phyloP scores from a whole-genome alignment of 345 rosid species.

The Leavenworthia alabamica region DNA sequence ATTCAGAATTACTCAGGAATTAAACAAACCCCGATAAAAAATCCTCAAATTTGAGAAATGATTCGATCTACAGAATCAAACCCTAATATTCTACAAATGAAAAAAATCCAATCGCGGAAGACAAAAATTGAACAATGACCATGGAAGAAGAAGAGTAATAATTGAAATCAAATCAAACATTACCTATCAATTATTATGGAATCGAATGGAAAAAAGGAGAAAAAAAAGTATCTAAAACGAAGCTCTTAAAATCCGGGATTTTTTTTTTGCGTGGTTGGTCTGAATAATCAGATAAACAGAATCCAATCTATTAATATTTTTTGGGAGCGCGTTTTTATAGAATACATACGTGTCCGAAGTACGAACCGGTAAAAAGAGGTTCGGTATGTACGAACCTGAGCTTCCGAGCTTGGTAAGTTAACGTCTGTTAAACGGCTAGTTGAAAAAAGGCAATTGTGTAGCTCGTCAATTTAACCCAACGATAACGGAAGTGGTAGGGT shows the following conservation, averaged over 20 bases:
- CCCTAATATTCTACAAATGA: constrained; percentile 12
- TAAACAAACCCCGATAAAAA: background rate
- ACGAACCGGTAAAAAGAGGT: background rate
- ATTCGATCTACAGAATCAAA: constrained; percentile 17
- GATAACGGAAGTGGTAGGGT: constrained; percentile 12
- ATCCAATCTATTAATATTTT: too few relatives aligned
- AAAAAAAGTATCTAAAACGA: background rate
- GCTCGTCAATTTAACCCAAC: constrained; percentile 5
- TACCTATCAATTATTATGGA: constrained; percentile 6
- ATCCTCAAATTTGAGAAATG: background rate
- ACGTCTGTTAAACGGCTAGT: constrained; percentile 25
- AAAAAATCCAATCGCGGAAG: constrained; percentile 11
- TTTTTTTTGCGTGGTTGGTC: too few relatives aligned
- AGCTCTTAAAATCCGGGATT: too few relatives aligned
- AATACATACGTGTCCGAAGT: too few relatives aligned
- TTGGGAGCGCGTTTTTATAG: constrained; percentile 20
- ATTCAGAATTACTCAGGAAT: background rate
- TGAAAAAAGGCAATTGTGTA: background rate
- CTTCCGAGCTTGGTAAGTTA: constrained; percentile 11
- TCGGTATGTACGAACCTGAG: constrained; percentile 12
- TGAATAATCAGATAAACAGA: too few relatives aligned
- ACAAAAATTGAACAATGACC: too few relatives aligned
- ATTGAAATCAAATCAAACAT: constrained; percentile 3
- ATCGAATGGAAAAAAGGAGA: background rate
- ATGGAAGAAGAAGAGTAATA: too few relatives aligned